Evolutionary conservation across 2,329 filamentous ascomycete species (phyloP).

Genomic region (Endothia cerciana): DNA sequence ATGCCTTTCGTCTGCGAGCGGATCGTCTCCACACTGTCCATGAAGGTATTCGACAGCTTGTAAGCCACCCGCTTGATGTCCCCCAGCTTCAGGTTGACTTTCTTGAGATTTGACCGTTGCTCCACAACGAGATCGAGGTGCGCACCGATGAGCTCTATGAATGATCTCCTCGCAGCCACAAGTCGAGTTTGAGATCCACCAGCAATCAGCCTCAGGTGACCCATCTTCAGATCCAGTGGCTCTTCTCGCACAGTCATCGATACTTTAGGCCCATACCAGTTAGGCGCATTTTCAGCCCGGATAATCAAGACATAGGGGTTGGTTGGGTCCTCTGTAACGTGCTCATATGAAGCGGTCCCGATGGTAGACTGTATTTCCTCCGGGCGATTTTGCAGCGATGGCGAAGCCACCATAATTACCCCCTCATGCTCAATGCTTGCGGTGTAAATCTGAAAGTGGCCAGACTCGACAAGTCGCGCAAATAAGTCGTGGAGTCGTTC

Average conservation of each 20-base stretch:
- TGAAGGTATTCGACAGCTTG: conserved; percentile 95
- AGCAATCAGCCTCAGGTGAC: conserved; percentile 85
- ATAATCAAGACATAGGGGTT: conserved; percentile 87
- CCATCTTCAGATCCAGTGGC: conserved; percentile 81
- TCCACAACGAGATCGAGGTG: conserved; percentile 90
- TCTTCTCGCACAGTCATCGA: conserved; percentile 74
- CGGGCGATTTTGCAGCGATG: conserved; percentile 72
- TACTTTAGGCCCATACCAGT: conserved; percentile 81
- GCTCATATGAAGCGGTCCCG: conserved; percentile 65
- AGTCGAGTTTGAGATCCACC: conserved; percentile 82
- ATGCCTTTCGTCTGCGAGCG: conserved; percentile 81
- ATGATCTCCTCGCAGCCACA: conserved; percentile 75
- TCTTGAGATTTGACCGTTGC: conserved; percentile 88
- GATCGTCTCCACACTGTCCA: conserved; percentile 97
- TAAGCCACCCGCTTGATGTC: conserved; percentile 96
- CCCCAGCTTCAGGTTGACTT: conserved; percentile 87
- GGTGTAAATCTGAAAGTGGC: conserved; percentile 85
- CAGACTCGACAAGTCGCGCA: conserved; percentile 77
- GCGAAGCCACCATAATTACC: conserved; percentile 83
- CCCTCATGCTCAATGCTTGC: conserved; percentile 72
- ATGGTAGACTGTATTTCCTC: conserved; percentile 86
- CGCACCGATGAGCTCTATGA: conserved; percentile 78
- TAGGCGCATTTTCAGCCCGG: conserved; percentile 75
- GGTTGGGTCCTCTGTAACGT: conserved; percentile 69
- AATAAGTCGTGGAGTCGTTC: conserved; percentile 76